Conservation (phyloP, 148 eudicot species). For the Camellia lanceoleosa region DNA sequence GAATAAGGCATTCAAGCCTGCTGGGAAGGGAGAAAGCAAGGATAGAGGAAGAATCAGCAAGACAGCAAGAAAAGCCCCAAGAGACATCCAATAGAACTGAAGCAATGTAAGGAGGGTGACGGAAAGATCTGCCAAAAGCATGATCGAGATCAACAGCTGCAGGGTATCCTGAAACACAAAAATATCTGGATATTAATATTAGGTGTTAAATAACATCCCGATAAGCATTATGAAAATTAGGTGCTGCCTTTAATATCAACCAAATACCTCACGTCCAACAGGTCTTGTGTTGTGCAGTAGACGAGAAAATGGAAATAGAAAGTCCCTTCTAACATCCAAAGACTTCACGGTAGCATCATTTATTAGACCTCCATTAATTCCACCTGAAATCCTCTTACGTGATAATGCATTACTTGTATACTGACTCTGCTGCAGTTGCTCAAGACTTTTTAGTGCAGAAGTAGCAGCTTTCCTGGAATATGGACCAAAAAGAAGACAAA, state of each 20-base stretch:
- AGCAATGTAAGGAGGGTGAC: slow-evolving; percentile 68
- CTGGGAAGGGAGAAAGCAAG: slow-evolving; percentile 74
- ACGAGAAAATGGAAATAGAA: slow-evolving; percentile 57
- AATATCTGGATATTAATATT: slow-evolving; percentile 14
- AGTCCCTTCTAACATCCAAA: slow-evolving; percentile 55
- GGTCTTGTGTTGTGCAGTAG: slow-evolving; percentile 78
- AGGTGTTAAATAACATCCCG: slow-evolving; percentile 8
- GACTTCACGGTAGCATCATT: slow-evolving; percentile 63
- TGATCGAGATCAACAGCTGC: slow-evolving; percentile 63
- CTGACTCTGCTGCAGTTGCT: slow-evolving; percentile 42
- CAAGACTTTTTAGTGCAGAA: slow-evolving; percentile 31
- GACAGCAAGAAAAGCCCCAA: slow-evolving; percentile 70
- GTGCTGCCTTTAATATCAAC: neutral
- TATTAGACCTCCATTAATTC: slow-evolving; percentile 59
- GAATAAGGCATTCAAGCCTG: slow-evolving; percentile 80
- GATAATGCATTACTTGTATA: slow-evolving; percentile 21
- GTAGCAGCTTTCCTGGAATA: slow-evolving; percentile 41
- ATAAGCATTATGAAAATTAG: neutral
- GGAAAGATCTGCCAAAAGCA: slow-evolving; percentile 74
- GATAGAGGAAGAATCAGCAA: slow-evolving; percentile 84
- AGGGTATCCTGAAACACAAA: slow-evolving; percentile 62
- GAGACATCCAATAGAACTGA: slow-evolving; percentile 75
- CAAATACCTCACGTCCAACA: slow-evolving; percentile 62
- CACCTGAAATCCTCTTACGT: slow-evolving; percentile 62
- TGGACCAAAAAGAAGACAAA: neutral